Percentiles rank a stretch among this genome's conserved stretches.
Evolutionary conservation across 495 filamentous ascomycete genomes (phyloP).

Genomic region (Podospora pseudopauciseta): DNA sequence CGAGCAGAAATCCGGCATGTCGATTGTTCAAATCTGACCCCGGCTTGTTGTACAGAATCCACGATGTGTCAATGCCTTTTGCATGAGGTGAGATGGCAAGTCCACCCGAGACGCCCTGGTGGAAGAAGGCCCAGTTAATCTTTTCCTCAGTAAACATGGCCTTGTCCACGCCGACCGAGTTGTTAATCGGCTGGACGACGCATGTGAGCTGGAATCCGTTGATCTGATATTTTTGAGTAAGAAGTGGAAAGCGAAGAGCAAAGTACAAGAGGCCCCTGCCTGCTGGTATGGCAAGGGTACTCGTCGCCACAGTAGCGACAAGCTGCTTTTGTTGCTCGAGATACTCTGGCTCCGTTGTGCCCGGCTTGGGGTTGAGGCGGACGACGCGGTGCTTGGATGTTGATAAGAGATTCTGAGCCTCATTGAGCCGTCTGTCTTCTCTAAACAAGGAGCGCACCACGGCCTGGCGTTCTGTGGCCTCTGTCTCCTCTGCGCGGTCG

Average conservation of each 20-base stretch:
- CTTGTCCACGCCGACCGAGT: slow-evolving; percentile 83
- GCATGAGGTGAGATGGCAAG: slow-evolving; percentile 85
- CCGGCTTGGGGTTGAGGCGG: slow-evolving; percentile 67
- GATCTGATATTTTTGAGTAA: slow-evolving; percentile 87
- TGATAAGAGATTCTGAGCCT: slow-evolving; percentile 74
- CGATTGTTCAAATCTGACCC: slow-evolving; percentile 79
- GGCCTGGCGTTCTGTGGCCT: slow-evolving; percentile 72
- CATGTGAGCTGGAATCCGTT: slow-evolving; percentile 84
- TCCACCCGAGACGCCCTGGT: slow-evolving; percentile 86
- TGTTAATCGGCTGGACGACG: slow-evolving; percentile 84
- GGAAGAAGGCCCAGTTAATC: slow-evolving; percentile 96
- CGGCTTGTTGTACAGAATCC: slow-evolving; percentile 98
- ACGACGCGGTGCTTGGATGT: slow-evolving; percentile 72
- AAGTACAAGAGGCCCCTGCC: slow-evolving; percentile 83
- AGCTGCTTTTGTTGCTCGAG: slow-evolving; percentile 90
- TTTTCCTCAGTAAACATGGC: slow-evolving; percentile 85
- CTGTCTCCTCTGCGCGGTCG: slow-evolving; percentile 41
- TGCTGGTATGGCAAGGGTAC: slow-evolving; percentile 81
- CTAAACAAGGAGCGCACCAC: slow-evolving; percentile 83
- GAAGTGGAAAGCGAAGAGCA: slow-evolving; percentile 72
- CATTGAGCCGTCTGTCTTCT: slow-evolving; percentile 81
- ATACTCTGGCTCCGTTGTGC: slow-evolving; percentile 81
- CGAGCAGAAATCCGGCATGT: slow-evolving; percentile 90
- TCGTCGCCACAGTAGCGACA: slow-evolving; percentile 74
- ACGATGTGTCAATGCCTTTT: slow-evolving; percentile 93